These are phyloP conservation scores for Chaetomiaceae sp. DNA, from an alignment of 2,329 filamentous ascomycete species.

Conservation along the genomic window DNA sequence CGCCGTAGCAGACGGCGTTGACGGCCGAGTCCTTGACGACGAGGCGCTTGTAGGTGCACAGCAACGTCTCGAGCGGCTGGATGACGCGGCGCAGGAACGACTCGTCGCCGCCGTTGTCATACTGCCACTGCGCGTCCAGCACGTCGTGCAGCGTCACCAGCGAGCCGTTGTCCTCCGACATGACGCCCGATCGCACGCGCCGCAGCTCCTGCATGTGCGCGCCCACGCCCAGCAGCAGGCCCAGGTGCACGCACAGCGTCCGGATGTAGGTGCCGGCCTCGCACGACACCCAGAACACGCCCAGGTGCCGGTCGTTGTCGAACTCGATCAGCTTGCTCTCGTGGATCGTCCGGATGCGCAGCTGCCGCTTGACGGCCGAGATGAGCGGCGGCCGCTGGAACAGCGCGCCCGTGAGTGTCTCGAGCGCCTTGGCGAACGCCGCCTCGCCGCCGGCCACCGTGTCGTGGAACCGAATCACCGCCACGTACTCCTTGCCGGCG, in stretches of 20 bases:
- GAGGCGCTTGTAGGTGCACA: slow-evolving; percentile 90
- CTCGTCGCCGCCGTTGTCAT: slow-evolving; percentile 95
- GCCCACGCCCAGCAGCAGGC: slow-evolving; percentile 69
- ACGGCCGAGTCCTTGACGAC: slow-evolving; percentile 96
- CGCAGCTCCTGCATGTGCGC: slow-evolving; percentile 41
- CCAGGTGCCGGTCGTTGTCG: slow-evolving; percentile 94
- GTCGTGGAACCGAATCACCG: slow-evolving; percentile 90
- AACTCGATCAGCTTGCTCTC: slow-evolving; percentile 97
- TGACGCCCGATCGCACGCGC: slow-evolving; percentile 24
- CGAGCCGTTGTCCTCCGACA: slow-evolving; percentile 23
- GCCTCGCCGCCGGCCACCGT: slow-evolving; percentile 89
- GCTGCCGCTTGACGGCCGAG: slow-evolving; percentile 96
- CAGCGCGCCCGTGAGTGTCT: slow-evolving; percentile 91
- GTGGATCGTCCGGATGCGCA: slow-evolving; percentile 96
- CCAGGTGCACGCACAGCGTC: slow-evolving; percentile 92
- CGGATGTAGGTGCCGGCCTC: slow-evolving; percentile 98
- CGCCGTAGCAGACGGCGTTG: slow-evolving; percentile 97
- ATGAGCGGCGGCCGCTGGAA: slow-evolving; percentile 97
- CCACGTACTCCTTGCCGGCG: slow-evolving; percentile 98
- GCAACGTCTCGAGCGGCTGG: slow-evolving; percentile 82
- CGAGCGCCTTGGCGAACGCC: slow-evolving; percentile 86
- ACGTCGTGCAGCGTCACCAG: slow-evolving; percentile 81
- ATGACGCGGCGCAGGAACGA: slow-evolving; percentile 87
- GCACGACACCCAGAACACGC: slow-evolving; percentile 98
- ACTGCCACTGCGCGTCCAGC: slow-evolving; percentile 90